Evolutionary conservation across 2,329 filamentous ascomycete genomes (phyloP).

Genomic region (Xylariaceae sp.): DNA sequence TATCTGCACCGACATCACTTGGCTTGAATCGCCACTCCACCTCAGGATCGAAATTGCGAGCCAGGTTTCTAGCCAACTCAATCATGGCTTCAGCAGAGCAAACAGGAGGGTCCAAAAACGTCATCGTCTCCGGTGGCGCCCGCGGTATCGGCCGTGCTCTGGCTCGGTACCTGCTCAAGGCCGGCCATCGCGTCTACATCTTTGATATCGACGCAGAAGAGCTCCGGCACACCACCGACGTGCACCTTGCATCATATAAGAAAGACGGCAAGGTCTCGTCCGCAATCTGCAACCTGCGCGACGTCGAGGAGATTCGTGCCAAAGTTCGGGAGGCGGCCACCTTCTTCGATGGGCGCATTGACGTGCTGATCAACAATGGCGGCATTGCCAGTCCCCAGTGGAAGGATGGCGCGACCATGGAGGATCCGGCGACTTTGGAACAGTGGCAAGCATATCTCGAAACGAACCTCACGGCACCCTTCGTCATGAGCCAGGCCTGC

Average conservation of each 20-base stretch:
- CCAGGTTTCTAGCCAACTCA: too few relatives aligned
- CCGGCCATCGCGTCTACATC: conserved; percentile 44
- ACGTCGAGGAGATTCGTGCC: conserved; percentile 34
- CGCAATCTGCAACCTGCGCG: conserved; percentile 41
- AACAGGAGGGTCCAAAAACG: too few relatives aligned
- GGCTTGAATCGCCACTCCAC: too few relatives aligned
- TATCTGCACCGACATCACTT: too few relatives aligned
- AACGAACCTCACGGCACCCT: conserved; percentile 46
- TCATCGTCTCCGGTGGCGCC: conserved; percentile 34
- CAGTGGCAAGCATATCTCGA: conserved; percentile 46
- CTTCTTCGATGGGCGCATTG: conserved; percentile 37
- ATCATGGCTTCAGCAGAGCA: too few relatives aligned
- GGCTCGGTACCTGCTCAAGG: conserved; percentile 39
- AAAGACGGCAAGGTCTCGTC: conserved; percentile 31
- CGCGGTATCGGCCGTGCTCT: conserved; percentile 45
- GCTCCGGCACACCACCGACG: conserved; percentile 34
- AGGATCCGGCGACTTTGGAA: conserved; percentile 38
- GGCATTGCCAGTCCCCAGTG: conserved; percentile 37
- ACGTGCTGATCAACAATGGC: conserved; percentile 40
- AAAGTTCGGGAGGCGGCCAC: conserved; percentile 35
- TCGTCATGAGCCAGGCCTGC: conserved; percentile 45
- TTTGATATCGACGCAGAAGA: conserved; percentile 42
- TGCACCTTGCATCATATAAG: conserved; percentile 29
- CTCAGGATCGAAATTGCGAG: too few relatives aligned
- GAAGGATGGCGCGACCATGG: conserved; percentile 45